Conservation (phyloP, 2,329 filamentous ascomycete genomes). For the Aspergillus sp. region DNA sequence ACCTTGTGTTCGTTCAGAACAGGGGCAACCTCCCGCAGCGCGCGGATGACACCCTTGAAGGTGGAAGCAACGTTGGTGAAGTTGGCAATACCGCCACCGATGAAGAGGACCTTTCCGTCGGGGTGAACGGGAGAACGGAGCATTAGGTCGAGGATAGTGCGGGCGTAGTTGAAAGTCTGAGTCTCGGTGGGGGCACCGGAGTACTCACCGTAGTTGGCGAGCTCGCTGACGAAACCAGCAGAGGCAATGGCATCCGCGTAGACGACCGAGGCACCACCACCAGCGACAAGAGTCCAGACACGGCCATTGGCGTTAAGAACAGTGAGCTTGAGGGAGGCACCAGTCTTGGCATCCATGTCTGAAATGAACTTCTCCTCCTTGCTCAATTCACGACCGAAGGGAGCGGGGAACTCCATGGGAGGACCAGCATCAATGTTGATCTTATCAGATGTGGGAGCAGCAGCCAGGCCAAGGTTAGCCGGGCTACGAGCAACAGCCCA, state of each 20-base stretch:
- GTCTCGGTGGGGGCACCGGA: constrained; percentile 98
- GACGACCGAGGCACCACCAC: constrained; percentile 98
- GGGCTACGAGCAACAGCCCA: constrained; percentile 96
- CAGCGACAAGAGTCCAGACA: constrained; percentile 97
- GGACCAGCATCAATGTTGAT: constrained; percentile 94
- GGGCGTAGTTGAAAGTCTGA: constrained; percentile 98
- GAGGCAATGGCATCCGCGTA: constrained; percentile 99
- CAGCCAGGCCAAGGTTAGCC: constrained; percentile 79
- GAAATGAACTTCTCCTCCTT: constrained; percentile 99
- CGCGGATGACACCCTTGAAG: constrained; percentile 99
- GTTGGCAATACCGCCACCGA: constrained; percentile 99
- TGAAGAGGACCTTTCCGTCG: constrained; percentile 98
- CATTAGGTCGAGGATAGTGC: constrained; percentile 96
- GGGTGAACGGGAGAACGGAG: constrained; percentile 80
- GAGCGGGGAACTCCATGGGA: constrained; percentile 98
- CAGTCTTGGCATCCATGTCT: constrained; percentile 98
- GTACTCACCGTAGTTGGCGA: constrained; percentile 99
- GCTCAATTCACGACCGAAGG: constrained; percentile 95
- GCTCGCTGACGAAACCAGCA: constrained; percentile 88
- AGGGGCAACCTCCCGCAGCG: constrained; percentile 83
- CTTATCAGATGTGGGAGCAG: constrained; percentile 66
- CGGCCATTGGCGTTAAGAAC: constrained; percentile 89
- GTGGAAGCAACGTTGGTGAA: constrained; percentile 99
- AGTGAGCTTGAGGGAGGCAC: constrained; percentile 97
- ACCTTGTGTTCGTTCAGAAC: constrained; percentile 93